phyloP scores from a whole-genome alignment of 2,329 filamentous ascomycete species.

The Chaetomium sp. region DNA sequence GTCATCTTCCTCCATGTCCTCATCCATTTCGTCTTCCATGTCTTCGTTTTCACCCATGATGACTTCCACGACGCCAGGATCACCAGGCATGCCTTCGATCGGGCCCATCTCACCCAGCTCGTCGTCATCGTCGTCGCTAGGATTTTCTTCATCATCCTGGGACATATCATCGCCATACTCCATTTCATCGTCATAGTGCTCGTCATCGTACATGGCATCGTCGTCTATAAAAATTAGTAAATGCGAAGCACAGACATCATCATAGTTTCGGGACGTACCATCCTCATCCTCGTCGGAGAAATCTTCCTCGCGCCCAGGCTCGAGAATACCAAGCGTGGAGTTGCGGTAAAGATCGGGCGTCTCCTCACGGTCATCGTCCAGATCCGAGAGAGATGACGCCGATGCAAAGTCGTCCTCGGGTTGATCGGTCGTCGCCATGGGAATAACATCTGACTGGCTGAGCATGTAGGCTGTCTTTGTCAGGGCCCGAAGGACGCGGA shows the following conservation, averaged over 20 bases:
- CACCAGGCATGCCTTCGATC: slow-evolving; percentile 72
- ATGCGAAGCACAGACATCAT: background rate
- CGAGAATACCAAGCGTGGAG: slow-evolving; percentile 92
- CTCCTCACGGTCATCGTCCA: slow-evolving; percentile 85
- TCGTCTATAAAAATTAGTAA: slow-evolving; percentile 57
- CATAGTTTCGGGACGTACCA: slow-evolving; percentile 43
- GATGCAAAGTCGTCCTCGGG: slow-evolving; percentile 88
- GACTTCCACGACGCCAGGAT: slow-evolving; percentile 68
- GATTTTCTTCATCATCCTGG: slow-evolving; percentile 78
- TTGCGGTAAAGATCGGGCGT: slow-evolving; percentile 97
- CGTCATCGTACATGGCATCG: slow-evolving; percentile 91
- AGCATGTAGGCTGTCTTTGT: slow-evolving; percentile 85
- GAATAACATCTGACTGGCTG: slow-evolving; percentile 78
- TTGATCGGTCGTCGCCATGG: slow-evolving; percentile 64
- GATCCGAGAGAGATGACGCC: slow-evolving; percentile 83
- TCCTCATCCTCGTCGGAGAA: slow-evolving; percentile 73
- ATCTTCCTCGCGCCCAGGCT: slow-evolving; percentile 78
- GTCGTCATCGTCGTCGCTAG: slow-evolving; percentile 89
- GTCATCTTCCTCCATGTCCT: slow-evolving; percentile 64
- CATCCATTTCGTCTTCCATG: slow-evolving; percentile 59
- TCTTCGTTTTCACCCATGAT: slow-evolving; percentile 74
- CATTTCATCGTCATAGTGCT: slow-evolving; percentile 83
- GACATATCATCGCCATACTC: slow-evolving; percentile 81
- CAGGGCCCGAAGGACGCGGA: slow-evolving; percentile 83
- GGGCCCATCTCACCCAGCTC: slow-evolving; percentile 81